Evolutionary conservation across 768 basidiomycete species (phyloP).

Genomic region (Cyclocybe cylindracea): DNA sequence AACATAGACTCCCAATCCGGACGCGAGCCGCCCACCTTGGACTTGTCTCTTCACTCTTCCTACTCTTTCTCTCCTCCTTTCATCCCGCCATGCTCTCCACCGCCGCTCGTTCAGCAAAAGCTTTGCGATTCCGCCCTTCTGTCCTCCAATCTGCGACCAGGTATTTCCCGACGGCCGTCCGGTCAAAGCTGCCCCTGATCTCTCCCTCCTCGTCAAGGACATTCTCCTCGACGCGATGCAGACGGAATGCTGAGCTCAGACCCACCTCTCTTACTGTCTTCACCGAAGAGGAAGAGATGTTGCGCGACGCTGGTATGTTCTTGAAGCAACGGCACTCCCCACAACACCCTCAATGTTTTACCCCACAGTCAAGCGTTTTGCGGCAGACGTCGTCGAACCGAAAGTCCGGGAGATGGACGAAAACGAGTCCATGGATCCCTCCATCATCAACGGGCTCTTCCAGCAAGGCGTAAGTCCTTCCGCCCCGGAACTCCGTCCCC

Average conservation of each 20-base stretch:
- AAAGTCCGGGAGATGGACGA: conserved; percentile 98
- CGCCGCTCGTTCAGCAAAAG: conserved; percentile 20
- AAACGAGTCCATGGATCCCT: conserved; percentile 90
- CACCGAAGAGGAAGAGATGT: conserved; percentile 93
- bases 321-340: background rate
- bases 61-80: conserved; percentile 1
- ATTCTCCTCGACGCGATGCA: conserved; percentile 37
- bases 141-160: conserved; percentile 2
- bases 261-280: conserved; percentile 75
- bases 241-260: conserved; percentile 23
- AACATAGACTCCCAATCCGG: conserved; percentile 19
- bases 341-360: conserved; percentile 1
- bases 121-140: conserved; percentile 12
- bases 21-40: conserved; percentile 5
- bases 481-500: background rate
- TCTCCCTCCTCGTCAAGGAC: conserved; percentile 22
- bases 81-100: conserved; percentile 24
- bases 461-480: conserved; percentile 81
- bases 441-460: conserved; percentile 84
- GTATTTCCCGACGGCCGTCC: background rate
- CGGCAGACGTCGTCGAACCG: conserved; percentile 85
- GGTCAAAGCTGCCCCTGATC: background rate
- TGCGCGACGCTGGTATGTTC: conserved; percentile 81
- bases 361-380: conserved; percentile 77
- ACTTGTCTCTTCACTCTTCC: background rate